Conservation (phyloP, 352 stramenopile genomes). For the Phytophthora pseudosyringae region DNA sequence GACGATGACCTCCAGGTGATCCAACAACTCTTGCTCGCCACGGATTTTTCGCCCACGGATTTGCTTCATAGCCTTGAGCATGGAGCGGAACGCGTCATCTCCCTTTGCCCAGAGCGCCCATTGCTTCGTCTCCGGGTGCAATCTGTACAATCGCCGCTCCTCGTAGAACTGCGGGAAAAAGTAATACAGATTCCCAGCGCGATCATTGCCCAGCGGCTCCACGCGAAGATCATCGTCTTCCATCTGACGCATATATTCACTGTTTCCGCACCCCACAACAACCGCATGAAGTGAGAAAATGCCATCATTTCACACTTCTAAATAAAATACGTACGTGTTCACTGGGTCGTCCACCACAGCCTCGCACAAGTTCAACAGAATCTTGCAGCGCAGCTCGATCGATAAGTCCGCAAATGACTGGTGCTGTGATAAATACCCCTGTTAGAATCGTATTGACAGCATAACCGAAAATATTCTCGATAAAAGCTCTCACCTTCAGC, state of each 20-base stretch:
- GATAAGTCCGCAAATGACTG: conserved; percentile 78
- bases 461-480: background rate
- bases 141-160: conserved; percentile 79
- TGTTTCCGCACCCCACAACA: conserved; percentile 22
- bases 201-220: conserved; percentile 76
- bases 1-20: conserved; percentile 81
- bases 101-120: conserved; percentile 86
- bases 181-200: conserved; percentile 77
- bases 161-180: conserved; percentile 91
- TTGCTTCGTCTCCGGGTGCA: conserved; percentile 49
- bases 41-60: conserved; percentile 70
- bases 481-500: conserved; percentile 46
- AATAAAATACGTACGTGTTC: conserved; percentile 62
- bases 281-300: conserved; percentile 1
- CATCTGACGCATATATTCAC: conserved; percentile 87
- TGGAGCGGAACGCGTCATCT: conserved; percentile 60
- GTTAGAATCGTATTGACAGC: conserved; percentile 4
- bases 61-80: conserved; percentile 63
- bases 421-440: conserved; percentile 44
- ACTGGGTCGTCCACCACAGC: conserved; percentile 76
- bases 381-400: conserved; percentile 76
- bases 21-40: conserved; percentile 78
- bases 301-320: background rate
- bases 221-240: conserved; percentile 86
- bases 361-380: conserved; percentile 85